phyloP scores from a whole-genome alignment of 177 flowering plant species.

The Vitis hybrid region DNA sequence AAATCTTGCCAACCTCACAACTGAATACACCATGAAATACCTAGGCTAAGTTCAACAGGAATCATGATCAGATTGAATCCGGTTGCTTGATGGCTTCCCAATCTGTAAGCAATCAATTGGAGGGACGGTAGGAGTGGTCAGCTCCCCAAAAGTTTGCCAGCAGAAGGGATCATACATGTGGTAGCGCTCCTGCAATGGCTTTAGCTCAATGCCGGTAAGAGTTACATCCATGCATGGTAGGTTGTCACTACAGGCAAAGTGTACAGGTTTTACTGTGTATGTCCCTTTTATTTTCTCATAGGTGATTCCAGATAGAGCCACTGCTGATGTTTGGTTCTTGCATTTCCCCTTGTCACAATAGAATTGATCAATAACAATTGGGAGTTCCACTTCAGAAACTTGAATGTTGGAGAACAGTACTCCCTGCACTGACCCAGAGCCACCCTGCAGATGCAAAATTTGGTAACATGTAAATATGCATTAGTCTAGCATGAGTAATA shows the following conservation, averaged over 20 bases:
- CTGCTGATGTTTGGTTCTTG: conserved; percentile 84
- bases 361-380: conserved; percentile 92
- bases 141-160: conserved; percentile 87
- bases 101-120: conserved; percentile 80
- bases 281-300: conserved; percentile 82
- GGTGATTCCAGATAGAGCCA: conserved; percentile 81
- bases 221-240: conserved; percentile 78
- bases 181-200: conserved; percentile 72
- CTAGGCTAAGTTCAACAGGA: conserved; percentile 40
- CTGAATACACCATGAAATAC: conserved; percentile 26
- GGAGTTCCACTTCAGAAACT: conserved; percentile 84
- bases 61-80: conserved; percentile 59
- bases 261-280: conserved; percentile 96
- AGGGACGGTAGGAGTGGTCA: conserved; percentile 76
- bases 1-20: conserved; percentile 58
- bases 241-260: conserved; percentile 90
- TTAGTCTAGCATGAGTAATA: background rate
- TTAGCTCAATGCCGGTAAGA: conserved; percentile 58
- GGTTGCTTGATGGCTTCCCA: conserved; percentile 79
- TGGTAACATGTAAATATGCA: background rate
- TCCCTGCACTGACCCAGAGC: conserved; percentile 87
- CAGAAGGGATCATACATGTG: conserved; percentile 82
- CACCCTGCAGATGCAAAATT: conserved; percentile 66
- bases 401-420: conserved; percentile 91
- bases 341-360: conserved; percentile 81